Evolutionary conservation across 495 filamentous ascomycete genomes (phyloP).

Genomic region (Trichoderma parareesei): DNA sequence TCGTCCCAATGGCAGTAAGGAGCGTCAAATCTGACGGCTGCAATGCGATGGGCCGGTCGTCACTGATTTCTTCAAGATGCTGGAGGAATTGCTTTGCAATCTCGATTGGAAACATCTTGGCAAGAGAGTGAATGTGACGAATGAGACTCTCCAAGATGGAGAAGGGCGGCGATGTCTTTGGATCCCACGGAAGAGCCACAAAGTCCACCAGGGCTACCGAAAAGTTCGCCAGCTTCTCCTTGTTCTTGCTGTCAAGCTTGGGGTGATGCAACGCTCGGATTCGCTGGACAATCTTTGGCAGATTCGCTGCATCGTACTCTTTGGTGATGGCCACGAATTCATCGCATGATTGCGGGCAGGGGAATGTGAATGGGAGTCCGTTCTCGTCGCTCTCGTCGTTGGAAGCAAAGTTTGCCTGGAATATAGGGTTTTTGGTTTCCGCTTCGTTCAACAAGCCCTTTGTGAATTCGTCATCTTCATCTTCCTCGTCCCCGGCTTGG

Average conservation of each 20-base stretch:
- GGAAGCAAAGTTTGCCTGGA: slow-evolving; percentile 22
- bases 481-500: slow-evolving; percentile 17
- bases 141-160: slow-evolving; percentile 34
- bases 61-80: slow-evolving; percentile 58
- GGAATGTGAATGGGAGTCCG: slow-evolving; percentile 70
- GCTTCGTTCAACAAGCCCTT: slow-evolving; percentile 51
- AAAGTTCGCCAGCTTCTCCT: slow-evolving; percentile 69
- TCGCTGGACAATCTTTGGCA: slow-evolving; percentile 75
- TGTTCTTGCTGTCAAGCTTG: slow-evolving; percentile 77
- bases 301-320: slow-evolving; percentile 48
- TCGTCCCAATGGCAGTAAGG: slow-evolving; percentile 70
- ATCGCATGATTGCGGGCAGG: slow-evolving; percentile 68
- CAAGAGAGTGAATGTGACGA: slow-evolving; percentile 53
- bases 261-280: slow-evolving; percentile 85
- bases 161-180: slow-evolving; percentile 17
- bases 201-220: slow-evolving; percentile 69
- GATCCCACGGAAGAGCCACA: slow-evolving; percentile 44
- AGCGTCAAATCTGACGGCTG: slow-evolving; percentile 69
- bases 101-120: slow-evolving; percentile 69
- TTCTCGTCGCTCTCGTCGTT: slow-evolving; percentile 30
- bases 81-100: slow-evolving; percentile 69
- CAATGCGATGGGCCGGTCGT: slow-evolving; percentile 50
- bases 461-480: slow-evolving; percentile 60
- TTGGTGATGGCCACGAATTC: slow-evolving; percentile 61
- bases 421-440: slow-evolving; percentile 38